Percentiles rank a stretch among this genome's conserved stretches.
Evolutionary conservation across 1,284 basidiomycete species (phyloP).

Genomic region (Cerrena zonata): DNA sequence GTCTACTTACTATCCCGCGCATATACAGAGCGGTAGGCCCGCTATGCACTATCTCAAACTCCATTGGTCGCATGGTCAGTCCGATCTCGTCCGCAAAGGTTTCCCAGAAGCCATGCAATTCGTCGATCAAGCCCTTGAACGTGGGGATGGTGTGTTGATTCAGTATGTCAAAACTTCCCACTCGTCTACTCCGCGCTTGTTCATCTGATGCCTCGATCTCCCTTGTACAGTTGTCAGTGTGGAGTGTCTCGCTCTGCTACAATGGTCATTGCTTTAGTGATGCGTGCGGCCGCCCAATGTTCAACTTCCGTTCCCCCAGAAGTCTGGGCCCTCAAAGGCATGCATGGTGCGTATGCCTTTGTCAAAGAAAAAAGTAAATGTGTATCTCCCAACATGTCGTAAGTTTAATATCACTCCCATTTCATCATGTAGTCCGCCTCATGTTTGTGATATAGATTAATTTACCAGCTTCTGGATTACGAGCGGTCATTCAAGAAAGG

Average conservation of each 20-base stretch:
- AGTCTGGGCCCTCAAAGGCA: conserved; percentile 75
- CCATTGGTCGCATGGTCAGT: conserved; percentile 90
- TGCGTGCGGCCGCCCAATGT: conserved; percentile 81
- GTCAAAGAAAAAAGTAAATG: conserved; percentile 85
- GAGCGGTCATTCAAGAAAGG: conserved; percentile 70
- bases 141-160: conserved; percentile 76
- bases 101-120: conserved; percentile 79
- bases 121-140: conserved; percentile 69
- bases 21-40: conserved; percentile 62
- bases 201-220: conserved; percentile 8
- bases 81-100: conserved; percentile 73
- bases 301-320: conserved; percentile 64
- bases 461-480: conserved; percentile 94
- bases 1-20: conserved; percentile 57
- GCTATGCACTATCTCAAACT: conserved; percentile 88
- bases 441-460: conserved; percentile 55
- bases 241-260: conserved; percentile 94
- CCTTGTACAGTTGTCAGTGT: conserved; percentile 76
- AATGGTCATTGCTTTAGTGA: conserved; percentile 87
- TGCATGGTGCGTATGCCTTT: conserved; percentile 90
- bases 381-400: conserved; percentile 95
- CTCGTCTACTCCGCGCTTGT: conserved; percentile 6
- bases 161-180: conserved; percentile 56
- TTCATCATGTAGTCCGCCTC: not conserved
- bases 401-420: conserved; percentile 34